These are phyloP conservation scores for Globisporangium radiosum DNA, from an alignment of 352 stramenopile genomes.

Conservation along the genomic window DNA sequence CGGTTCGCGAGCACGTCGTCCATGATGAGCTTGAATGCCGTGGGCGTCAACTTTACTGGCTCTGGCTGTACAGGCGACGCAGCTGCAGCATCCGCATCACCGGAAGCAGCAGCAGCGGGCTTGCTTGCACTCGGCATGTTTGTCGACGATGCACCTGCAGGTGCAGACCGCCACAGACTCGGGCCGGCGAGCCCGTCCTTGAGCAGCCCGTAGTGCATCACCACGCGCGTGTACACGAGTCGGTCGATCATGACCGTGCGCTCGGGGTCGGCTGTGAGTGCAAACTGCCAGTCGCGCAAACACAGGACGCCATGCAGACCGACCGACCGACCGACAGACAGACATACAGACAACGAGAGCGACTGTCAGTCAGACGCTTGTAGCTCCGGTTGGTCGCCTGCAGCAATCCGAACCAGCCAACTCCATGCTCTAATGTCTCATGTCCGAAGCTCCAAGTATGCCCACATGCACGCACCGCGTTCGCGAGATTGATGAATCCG, in stretches of 20 bases:
- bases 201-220: slow-evolving; percentile 35
- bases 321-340: no score
- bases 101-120: no score
- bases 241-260: slow-evolving; percentile 35
- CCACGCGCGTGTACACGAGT: slow-evolving; percentile 41
- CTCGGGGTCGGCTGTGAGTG: slow-evolving; percentile 20
- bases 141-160: slow-evolving; percentile 8
- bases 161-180: slow-evolving; percentile 38
- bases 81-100: no score
- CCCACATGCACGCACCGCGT: slow-evolving; percentile 24
- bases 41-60: slow-evolving; percentile 16
- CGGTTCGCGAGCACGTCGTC: slow-evolving; percentile 37
- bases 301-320: no score
- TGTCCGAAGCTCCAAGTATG: no score
- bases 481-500: slow-evolving; percentile 37
- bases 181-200: slow-evolving; percentile 44
- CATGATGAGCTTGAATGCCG: slow-evolving; percentile 34
- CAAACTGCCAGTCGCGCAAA: slow-evolving; percentile 18
- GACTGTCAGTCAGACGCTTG: no score
- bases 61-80: neutral
- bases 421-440: no score
- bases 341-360: no score
- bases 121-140: slow-evolving; percentile 4
- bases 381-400: no score
- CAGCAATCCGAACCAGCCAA: no score